Evolutionary conservation across 2,329 filamentous ascomycete genomes (phyloP).

Genomic region (Microdochium nivale): DNA sequence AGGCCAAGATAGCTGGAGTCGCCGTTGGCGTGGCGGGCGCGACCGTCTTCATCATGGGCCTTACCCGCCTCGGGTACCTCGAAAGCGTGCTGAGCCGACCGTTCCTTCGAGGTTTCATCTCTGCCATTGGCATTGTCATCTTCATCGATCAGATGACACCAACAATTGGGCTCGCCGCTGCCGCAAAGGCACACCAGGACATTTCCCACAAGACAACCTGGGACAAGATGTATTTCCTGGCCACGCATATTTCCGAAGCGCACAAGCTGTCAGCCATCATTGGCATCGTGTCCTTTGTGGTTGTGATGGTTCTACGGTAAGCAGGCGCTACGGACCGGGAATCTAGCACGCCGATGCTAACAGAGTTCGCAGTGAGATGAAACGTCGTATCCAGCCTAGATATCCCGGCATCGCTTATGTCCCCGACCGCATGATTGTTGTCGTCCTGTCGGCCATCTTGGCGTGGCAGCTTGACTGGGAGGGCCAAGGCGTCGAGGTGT

Average conservation of each 20-base stretch:
- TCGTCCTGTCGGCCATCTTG: conserved; percentile 74
- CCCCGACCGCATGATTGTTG: conserved; percentile 84
- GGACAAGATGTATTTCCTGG: conserved; percentile 76
- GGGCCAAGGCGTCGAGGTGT: conserved; percentile 66
- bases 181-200: conserved; percentile 52
- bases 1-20: conserved; percentile 79
- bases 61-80: conserved; percentile 81
- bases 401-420: conserved; percentile 78
- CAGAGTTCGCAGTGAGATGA: conserved; percentile 54
- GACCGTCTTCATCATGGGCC: conserved; percentile 78
- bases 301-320: conserved; percentile 87
- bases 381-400: conserved; percentile 69
- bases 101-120: conserved; percentile 92
- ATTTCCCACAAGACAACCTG: conserved; percentile 78
- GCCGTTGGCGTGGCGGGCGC: conserved; percentile 81
- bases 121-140: conserved; percentile 92
- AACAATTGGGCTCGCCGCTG: conserved; percentile 66
- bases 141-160: conserved; percentile 91
- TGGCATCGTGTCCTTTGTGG: conserved; percentile 68
- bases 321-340: conserved; percentile 11
- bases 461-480: conserved; percentile 75
- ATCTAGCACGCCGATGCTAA: not conserved
- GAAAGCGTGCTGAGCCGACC: conserved; percentile 91
- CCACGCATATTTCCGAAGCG: conserved; percentile 53
- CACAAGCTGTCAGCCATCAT: conserved; percentile 72